These are phyloP conservation scores for slime mould (Dictyostelium discoideum) DNA, from an alignment of 78 protist genomes.

Conservation along the genomic window DNA sequence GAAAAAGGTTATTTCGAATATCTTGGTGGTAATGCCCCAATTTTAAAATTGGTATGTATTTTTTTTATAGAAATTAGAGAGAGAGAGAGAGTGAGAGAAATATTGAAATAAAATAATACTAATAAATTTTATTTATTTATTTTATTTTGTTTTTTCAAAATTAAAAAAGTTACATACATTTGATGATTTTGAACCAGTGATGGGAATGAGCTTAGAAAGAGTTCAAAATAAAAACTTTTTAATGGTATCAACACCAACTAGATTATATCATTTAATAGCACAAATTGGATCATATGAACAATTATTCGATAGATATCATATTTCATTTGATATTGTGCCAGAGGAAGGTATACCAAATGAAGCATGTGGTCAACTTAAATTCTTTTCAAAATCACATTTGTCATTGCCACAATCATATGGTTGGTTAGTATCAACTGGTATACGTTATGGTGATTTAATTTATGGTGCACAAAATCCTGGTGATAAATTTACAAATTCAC, in stretches of 20 bases:
- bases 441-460: constrained; percentile 75
- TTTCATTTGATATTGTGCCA: constrained; percentile 80
- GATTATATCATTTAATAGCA: constrained; percentile 50
- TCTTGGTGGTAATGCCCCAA: constrained; percentile 22
- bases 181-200: constrained; percentile 67
- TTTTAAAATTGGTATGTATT: constrained; percentile 33
- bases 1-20: constrained; percentile 42
- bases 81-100: not conserved
- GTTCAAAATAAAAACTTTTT: constrained; percentile 55
- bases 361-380: constrained; percentile 61
- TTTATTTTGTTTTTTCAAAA: not conserved
- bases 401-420: constrained; percentile 77
- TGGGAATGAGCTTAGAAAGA: constrained; percentile 80
- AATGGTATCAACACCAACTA: constrained; percentile 85
- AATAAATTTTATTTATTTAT: not conserved
- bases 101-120: not conserved
- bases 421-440: constrained; percentile 87
- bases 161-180: constrained; percentile 43
- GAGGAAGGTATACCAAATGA: constrained; percentile 44
- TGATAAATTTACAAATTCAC: constrained; percentile 55
- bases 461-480: constrained; percentile 85
- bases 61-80: not conserved
- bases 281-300: constrained; percentile 79
- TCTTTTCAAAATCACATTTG: constrained; percentile 36
- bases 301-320: constrained; percentile 56